Conservation (phyloP, 176 grass and related monocot genomes). For the Avena sativa region DNA sequence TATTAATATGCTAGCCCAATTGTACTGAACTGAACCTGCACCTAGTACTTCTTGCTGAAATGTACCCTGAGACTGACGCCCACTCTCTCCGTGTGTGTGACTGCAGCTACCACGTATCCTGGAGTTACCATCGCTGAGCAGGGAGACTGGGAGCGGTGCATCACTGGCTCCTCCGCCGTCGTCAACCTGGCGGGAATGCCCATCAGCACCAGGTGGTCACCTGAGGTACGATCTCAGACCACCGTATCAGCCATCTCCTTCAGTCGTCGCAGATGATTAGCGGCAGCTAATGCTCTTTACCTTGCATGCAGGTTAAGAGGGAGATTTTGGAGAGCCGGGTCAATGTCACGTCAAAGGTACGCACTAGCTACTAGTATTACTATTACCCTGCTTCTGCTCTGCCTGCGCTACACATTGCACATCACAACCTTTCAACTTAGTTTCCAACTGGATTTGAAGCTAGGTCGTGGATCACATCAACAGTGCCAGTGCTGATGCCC, state of each 20-base stretch:
- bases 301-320: slow-evolving; percentile 65
- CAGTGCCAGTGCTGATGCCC: slow-evolving; percentile 27
- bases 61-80: too few relatives aligned
- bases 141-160: slow-evolving; percentile 70
- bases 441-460: slow-evolving; percentile 40
- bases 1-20: too few relatives aligned
- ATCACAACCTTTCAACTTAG: background rate
- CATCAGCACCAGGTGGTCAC: slow-evolving; percentile 93
- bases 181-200: slow-evolving; percentile 94
- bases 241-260: background rate
- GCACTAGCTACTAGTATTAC: background rate
- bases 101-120: slow-evolving; percentile 60
- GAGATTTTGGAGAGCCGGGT: slow-evolving; percentile 88
- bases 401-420: too few relatives aligned
- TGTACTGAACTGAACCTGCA: too few relatives aligned
- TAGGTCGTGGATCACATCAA: slow-evolving; percentile 85
- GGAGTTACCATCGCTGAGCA: slow-evolving; percentile 71
- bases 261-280: background rate
- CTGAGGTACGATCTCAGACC: slow-evolving; percentile 49
- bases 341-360: slow-evolving; percentile 80
- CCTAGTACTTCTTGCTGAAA: too few relatives aligned
- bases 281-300: background rate
- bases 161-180: slow-evolving; percentile 70
- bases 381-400: too few relatives aligned
- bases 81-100: too few relatives aligned